Base-by-base conservation (phyloP, 1,139 yeast species). In the Meyerozyma athensensis region DNA sequence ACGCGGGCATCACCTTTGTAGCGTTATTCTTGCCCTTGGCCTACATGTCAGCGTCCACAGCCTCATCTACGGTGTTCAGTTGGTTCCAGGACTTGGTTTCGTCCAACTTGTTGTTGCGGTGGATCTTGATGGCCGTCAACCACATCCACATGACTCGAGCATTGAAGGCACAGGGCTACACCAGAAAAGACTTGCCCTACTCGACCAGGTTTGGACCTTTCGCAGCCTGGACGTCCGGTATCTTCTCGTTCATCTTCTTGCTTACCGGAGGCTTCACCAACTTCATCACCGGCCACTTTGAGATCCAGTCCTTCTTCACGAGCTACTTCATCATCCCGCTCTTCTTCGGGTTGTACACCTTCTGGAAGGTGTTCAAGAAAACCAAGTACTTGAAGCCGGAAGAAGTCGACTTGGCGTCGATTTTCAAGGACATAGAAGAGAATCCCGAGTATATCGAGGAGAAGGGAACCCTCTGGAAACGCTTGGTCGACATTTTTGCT, bases 251-350 rank as follows among this genome's bases (percentile, higher is more conserved):
- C 1, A 16, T 68, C 4, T 50, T 69, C 37, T 48, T 68, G 22
- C 43, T 68, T 16, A 66, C 72, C 7, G 68, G 68, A 23, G 75
- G 75, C 0, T 70, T 63, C 45, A 40, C 56, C 4, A 60, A 56
- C 38, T 69, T 69, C 40, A 53, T 69, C 17, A 43, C 61, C 6
- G 70, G 68, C 5, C 42, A 63, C 10, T 69, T 61, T 45, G 49
- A 44, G 3, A 52, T 61, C 28, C 55, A 67, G 16, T 40, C 56
- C 0, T 66, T 69, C 43, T 60, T 68, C 47, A 59, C 65, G 19
- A 41, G 64, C n/a, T 65, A 68, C 50, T 62, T 67, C 40, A 51
- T 59, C 31, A 56, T 68, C 32, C 71, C 72, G 19, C 52, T 67
- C 33, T 34, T 50, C 4, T 10, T 55, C 5, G 52, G 50, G 1